phyloP scores from a whole-genome alignment of 2,329 filamentous ascomycete genomes.

The Fusarium secorum region DNA sequence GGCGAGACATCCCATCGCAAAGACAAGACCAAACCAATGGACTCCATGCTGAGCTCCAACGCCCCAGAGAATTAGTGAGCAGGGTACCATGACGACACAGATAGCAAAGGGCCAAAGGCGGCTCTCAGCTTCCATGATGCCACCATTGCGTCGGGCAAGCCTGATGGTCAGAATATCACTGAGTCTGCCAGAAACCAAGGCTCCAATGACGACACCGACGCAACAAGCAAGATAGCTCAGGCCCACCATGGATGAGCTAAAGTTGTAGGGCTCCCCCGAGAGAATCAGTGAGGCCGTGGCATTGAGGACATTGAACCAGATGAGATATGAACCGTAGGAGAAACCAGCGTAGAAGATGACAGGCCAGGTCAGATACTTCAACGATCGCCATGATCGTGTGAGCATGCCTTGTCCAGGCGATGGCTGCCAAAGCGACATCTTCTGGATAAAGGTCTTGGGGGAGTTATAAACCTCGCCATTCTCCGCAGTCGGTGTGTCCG shows the following conservation, averaged over 20 bases:
- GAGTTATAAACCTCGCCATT: slow-evolving; percentile 12
- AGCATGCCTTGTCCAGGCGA: slow-evolving; percentile 45
- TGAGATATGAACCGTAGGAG: slow-evolving; percentile 52
- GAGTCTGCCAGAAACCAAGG: slow-evolving; percentile 43
- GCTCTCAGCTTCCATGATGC: slow-evolving; percentile 52
- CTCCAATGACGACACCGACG: slow-evolving; percentile 45
- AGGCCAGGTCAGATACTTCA: slow-evolving; percentile 52
- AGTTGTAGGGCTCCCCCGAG: slow-evolving; percentile 49
- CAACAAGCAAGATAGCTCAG: slow-evolving; percentile 50
- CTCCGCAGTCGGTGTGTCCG: not conserved
- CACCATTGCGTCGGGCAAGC: slow-evolving; percentile 51
- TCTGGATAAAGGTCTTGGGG: slow-evolving; percentile 52
- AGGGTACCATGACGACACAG: slow-evolving; percentile 42
- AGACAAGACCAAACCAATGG: slow-evolving; percentile 53
- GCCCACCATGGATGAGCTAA: slow-evolving; percentile 50
- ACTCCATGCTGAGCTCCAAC: slow-evolving; percentile 48
- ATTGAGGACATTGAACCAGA: slow-evolving; percentile 55
- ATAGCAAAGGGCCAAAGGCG: slow-evolving; percentile 51
- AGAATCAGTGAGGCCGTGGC: slow-evolving; percentile 53
- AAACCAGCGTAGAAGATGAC: slow-evolving; percentile 54
- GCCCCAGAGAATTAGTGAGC: slow-evolving; percentile 45
- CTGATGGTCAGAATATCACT: slow-evolving; percentile 51
- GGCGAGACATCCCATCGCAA: slow-evolving; percentile 50
- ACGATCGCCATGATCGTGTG: slow-evolving; percentile 46
- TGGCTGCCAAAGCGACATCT: slow-evolving; percentile 52